Evolutionary conservation across 1,284 basidiomycete genomes (phyloP), one percentile per base, ranked within the genome.

Genomic region (Porogramme epimiltina): DNA sequence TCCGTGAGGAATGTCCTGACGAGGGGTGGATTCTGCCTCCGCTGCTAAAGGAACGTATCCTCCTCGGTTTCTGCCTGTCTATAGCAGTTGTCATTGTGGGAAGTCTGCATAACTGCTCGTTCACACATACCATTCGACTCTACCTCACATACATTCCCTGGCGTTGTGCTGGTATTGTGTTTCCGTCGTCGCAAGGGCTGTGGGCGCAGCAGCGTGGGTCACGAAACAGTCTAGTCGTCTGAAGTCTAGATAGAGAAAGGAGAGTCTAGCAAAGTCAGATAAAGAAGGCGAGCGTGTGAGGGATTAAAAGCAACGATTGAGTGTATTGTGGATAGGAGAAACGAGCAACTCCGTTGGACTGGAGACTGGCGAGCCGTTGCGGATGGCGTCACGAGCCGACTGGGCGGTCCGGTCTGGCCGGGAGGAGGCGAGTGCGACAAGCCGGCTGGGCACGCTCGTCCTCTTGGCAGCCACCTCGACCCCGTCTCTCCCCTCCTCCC

Each of bases 1-100:
- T 8, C 68, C 66, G 44, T 62, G 64, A 2, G 54, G 57, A 5
- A 59, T 52, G 15, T 19, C 15, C 3, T 31, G 33, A 31, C 28
- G 28, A 31, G 28, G 28, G 8, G 3, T 38, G 24, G 4, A 48
- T 37, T 46, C 52, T 38, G 44, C 15, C 3, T 59, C 54, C 23
- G 22, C 51, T 33, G 51, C 42, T n/a, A 59, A 25, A 6, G 49
- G 51, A n/a, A 47, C 40, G 33, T 59, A 59, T 46, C 54, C 57
- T 25, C 42, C 33, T 16, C 45, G 52, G 23, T 24, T 44, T 20
- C 52, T 42, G 20, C 34, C 42, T 15, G 36, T 47, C 54, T 59
- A 22, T 4, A 16, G 2, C n/a, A 16, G 16, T 9, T 5, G 6
- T 37, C 13, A 31, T 31, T 31, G 15, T 16, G 15, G 8, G 4